Evolutionary conservation across 2,329 filamentous ascomycete species (phyloP), one percentile per base, ranked within the genome.

Genomic region (Lachnellula willkommii): DNA sequence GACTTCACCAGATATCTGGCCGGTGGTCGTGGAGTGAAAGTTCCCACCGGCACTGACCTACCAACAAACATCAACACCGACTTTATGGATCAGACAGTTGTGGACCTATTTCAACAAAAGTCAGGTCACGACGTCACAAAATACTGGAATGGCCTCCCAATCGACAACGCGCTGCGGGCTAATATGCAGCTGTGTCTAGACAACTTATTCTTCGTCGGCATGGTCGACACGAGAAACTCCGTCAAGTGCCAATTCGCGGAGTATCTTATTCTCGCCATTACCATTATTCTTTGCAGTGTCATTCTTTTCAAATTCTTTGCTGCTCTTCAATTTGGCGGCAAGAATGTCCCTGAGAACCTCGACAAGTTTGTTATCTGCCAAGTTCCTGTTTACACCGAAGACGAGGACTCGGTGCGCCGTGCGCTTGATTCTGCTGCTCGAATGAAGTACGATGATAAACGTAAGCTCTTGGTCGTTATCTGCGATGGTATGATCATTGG

Each of bases 401-500:
- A 97, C 69, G 95, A 99, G 72, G 95, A 99, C 0, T 97, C 93
- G 37, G 80, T 99, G 26, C 90, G 94, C 54, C 92, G 93, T 78
- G 94, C 94, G 57, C 96, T 99, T 66, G 94, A 99, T 71, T 99
- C 94, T 0, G 89, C 90, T 57, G 92, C 94, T 28, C 83, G 91
- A 59, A 96, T 96, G 91, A 86, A 85, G 63, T 99, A 99, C 69
- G 94, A 99, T 68, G 93, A 99, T 71, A 99, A 99, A 77, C 90
- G 94, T 68, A 99, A 99, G 77, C 80, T 99, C 12, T 78, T 99
- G 26, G 84, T 96, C 63, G 80, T 99, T 59, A 79, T 99, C 61
- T 99, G 94, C 68, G 94, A 99, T 69, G 94, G 94, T 74, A 97
- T 99, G 93, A 99, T 99, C 77, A 95, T 99, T 63, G 94, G 94